These are phyloP conservation scores for Stenocarpella maydis DNA, from an alignment of 2,329 filamentous ascomycete genomes.

Conservation along the genomic window DNA sequence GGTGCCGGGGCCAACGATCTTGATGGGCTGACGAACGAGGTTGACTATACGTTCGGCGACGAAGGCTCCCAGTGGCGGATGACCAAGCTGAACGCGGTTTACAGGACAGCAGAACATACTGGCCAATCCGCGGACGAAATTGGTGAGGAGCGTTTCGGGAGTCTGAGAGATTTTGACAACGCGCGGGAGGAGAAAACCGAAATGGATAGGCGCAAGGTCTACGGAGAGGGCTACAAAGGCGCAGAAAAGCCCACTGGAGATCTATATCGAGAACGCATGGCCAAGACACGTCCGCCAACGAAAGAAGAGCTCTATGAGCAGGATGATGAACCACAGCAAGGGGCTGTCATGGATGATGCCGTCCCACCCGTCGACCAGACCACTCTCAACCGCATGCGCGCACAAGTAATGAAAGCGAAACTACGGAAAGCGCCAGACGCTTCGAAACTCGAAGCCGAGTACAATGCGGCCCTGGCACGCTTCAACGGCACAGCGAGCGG, in stretches of 20 bases:
- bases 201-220: conserved; percentile 80
- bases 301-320: conserved; percentile 45
- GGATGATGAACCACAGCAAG: conserved; percentile 56
- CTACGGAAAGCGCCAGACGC: conserved; percentile 80
- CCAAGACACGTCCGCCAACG: conserved; percentile 57
- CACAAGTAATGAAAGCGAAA: conserved; percentile 96
- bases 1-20: conserved; percentile 59
- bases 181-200: conserved; percentile 94
- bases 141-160: conserved; percentile 82
- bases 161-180: conserved; percentile 86
- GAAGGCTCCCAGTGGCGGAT: conserved; percentile 93
- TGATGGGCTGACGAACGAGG: conserved; percentile 64
- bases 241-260: conserved; percentile 91
- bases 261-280: conserved; percentile 79
- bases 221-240: conserved; percentile 84
- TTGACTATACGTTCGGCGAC: conserved; percentile 89
- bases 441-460: conserved; percentile 80
- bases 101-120: conserved; percentile 78
- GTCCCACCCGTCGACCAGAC: conserved; percentile 74
- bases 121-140: conserved; percentile 81
- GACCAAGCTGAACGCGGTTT: conserved; percentile 90
- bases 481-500: conserved; percentile 59
- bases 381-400: conserved; percentile 85
- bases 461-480: conserved; percentile 76
- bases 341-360: conserved; percentile 63